Conservation (phyloP, 73 alveolate species). For the Paramecium sexaurelia region DNA sequence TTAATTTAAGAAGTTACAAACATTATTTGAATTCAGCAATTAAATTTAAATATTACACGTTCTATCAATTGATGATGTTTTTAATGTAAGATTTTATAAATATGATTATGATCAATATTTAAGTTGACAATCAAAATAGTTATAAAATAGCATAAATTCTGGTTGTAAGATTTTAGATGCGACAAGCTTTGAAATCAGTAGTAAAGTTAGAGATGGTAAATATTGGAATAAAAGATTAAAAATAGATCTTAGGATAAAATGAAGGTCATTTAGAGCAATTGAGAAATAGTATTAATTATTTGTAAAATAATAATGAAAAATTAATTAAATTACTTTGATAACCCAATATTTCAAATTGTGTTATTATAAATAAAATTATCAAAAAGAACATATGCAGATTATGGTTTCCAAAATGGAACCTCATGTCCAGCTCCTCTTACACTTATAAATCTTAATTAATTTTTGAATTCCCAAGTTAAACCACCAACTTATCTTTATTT, state of each 20-base stretch:
- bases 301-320: neutral
- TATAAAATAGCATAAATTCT: neutral
- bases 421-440: conserved; percentile 61
- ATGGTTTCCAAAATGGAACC: conserved; percentile 51
- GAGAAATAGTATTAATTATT: neutral
- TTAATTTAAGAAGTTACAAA: neutral
- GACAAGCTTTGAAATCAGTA: neutral
- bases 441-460: conserved; percentile 18
- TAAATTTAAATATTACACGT: neutral
- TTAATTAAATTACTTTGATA: neutral
- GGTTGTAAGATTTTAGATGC: neutral
- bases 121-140: neutral
- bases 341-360: neutral
- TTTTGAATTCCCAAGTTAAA: conserved; percentile 42
- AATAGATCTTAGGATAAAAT: neutral
- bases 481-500: conserved; percentile 24
- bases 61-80: neutral
- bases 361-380: neutral
- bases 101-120: neutral
- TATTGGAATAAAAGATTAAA: neutral
- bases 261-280: conserved; percentile 5
- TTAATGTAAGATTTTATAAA: neutral
- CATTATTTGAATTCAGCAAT: neutral
- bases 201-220: neutral
- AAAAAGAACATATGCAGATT: conserved; percentile 4